Base-by-base conservation (phyloP, 2,329 filamentous ascomycete genomes). In the Nemania serpens region DNA sequence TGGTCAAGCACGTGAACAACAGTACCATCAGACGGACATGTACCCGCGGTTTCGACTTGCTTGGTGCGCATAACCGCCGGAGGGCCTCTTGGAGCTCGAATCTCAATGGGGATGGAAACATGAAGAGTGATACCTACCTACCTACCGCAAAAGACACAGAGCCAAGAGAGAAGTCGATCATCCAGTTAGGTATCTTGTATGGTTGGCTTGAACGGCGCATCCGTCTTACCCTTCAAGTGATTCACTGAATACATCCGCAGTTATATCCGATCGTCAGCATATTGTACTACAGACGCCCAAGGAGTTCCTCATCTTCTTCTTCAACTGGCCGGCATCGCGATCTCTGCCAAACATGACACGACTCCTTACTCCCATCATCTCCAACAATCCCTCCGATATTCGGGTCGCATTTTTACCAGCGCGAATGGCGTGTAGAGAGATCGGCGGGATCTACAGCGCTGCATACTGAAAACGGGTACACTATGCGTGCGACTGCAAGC, bases 1-100 rank as follows among this genome's bases (percentile, higher is more conserved):
- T 50, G 57, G 57, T 22, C 49, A 55, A 55, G 57, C 45, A 59
- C 36, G 50, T 33, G 22, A 43, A 51, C 5, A 36, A 36, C 25
- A 29, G 25, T 29, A 3, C 25, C 25, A 7, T 50, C 45, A 56
- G 43, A 41, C 52, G 15, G 18, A 20, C 22, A 20, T 2, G 29
- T 13, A 15, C 37, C 29, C 18, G 41, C 10, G 11, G 22, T n/a
- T 45, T n/a, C 2, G 37, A 17, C 29, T 37, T 29, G 15, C 2
- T 20, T n/a, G 20, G 20, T 37, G 15, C 29, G n/a, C n/a, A 49
- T 46, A 33, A 39, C 46, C 22, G 29, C 20, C 46, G 4, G 5
- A n/a, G 15, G 20, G 11, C 6, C 43, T 46, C 43, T 15, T 6
- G 20, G 10, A 15, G 18, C 20, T 45, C 42, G n/a, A 15, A 29